Base-by-base conservation (phyloP, 2,329 filamentous ascomycete species). In the Geosmithia putterillii region DNA sequence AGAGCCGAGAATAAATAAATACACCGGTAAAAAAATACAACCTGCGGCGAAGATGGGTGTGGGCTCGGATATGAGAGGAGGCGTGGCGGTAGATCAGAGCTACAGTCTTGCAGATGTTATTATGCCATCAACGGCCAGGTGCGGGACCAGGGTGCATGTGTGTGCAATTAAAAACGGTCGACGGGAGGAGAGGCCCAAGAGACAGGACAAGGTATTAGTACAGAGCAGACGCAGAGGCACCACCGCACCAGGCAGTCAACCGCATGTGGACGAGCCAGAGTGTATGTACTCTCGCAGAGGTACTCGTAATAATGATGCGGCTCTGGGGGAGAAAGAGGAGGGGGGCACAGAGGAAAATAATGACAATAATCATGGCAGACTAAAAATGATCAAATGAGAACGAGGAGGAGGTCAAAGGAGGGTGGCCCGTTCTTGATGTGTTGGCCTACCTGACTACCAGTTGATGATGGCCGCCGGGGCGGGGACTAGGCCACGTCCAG, bases 371-470 rank as follows among this genome's bases (percentile, higher is more conserved):
- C 28, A 8, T 22, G 19, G 22, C 15, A 23, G 14, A 40, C 7
- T 7, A 19, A 28, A 32, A 19, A 28, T 20, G 23, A 28, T 20
- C 38, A 38, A 25, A 41, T 38, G 34, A 15, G 23, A 18, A 21
- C 35, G 34, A 22, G 62, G 63, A 69, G 66, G 49, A 52, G 54
- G 72, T 64, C n/a, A 50, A 52, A 55, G 73, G 64, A 73, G 73
- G 76, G 74, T 74, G 75, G 77, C 75, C 76, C 74, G 76, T 28
- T 78, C 67, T 70, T 85, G 86, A 88, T 94, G 87, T 83, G 86
- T 74, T 94, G 87, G 86, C 86, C 81, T 81, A 70, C 72, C 73
- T 82, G 73, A 73, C 79, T 76, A 76, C 85, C 85, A 90, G 81
- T 89, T 79, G 74, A 80, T 77, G 70, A 70, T 71, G 74, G 66